Evolutionary conservation across 495 filamentous ascomycete species (phyloP), one percentile per base, ranked within the genome.

Genomic region (Penicillium chermesinum): DNA sequence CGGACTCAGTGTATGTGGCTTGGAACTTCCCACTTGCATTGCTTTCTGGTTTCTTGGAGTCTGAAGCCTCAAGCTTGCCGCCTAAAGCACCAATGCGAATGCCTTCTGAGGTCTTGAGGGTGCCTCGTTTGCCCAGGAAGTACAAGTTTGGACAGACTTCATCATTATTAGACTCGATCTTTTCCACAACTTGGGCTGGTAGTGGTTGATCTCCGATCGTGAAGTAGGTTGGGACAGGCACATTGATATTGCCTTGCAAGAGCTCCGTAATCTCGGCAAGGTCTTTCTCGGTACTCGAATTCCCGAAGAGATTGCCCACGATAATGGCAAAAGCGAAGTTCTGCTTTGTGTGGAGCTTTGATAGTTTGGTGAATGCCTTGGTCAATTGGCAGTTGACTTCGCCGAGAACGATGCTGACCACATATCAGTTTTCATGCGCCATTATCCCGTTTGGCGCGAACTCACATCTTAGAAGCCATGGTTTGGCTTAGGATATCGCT

Each of bases 181-280:
- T 84, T 55, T 88, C 80, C 20, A 87, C 60, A 2, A 96, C 74
- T 3, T 69, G 59, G 13, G 69, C 59, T 2, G 93, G 94, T 13
- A 98, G 70, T 10, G 84, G 63, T 17, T 69, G 66, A 18, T 71
- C 78, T 30, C 89, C 89, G 25, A 95, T 67, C 0, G 83, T 84
- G 60, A 96, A 96, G 67, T 98, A 97, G 10, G 84, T 91, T 2
- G 90, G 82, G 2, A 95, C 69, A 0, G 89, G 82, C 10, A 96
- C 76, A 8, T 64, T 55, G 44, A 95, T 85, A 20, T 76, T 73
- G 17, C 86, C 89, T 21, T 78, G 69, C 1, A 98, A 68, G 3
- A 97, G 75, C 6, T 76, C 74, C 14, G 70, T 66, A 7, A 94
- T 68, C 41, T 81, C 72, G 3, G 77, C 73, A 5, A 67, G 56